phyloP scores from a whole-genome alignment of 495 filamentous ascomycete genomes.

The Astrothelium subdiscretum region DNA sequence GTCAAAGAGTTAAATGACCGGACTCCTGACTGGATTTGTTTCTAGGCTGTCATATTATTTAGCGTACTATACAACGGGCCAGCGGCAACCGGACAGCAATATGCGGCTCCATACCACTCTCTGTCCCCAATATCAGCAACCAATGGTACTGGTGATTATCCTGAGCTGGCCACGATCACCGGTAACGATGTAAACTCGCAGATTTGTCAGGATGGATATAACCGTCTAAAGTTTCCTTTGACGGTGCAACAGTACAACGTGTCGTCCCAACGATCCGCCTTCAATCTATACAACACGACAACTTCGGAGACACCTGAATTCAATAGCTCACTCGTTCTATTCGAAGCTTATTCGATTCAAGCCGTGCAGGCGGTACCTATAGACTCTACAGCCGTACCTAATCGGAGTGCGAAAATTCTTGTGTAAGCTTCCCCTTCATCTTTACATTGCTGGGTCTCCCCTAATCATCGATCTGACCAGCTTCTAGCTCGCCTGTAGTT shows the following conservation, averaged over 20 bases:
- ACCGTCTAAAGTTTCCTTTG: background rate
- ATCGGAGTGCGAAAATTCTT: conserved; percentile 14
- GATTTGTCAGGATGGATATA: background rate
- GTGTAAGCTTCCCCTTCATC: background rate
- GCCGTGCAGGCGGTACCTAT: conserved; percentile 20
- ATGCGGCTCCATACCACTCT: background rate
- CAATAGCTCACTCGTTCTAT: conserved; percentile 13
- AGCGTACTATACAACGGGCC: background rate
- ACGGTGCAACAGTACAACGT: background rate
- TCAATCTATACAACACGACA: background rate
- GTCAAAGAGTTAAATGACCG: background rate
- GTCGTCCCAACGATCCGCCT: background rate
- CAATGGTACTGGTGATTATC: background rate
- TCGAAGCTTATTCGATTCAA: conserved; percentile 33
- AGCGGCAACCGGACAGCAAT: background rate
- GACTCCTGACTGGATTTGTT: background rate
- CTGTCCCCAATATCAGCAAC: background rate
- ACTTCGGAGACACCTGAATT: background rate
- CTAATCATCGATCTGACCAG: background rate
- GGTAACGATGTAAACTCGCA: background rate
- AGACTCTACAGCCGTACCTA: conserved; percentile 29
- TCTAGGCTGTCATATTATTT: background rate
- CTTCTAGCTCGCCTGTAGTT: background rate
- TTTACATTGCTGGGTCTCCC: background rate
- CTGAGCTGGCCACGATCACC: background rate